Percentiles rank a stretch among this genome's conserved stretches.
Evolutionary conservation across 1,284 basidiomycete genomes (phyloP).

Genomic region (Farysia itapuensis): DNA sequence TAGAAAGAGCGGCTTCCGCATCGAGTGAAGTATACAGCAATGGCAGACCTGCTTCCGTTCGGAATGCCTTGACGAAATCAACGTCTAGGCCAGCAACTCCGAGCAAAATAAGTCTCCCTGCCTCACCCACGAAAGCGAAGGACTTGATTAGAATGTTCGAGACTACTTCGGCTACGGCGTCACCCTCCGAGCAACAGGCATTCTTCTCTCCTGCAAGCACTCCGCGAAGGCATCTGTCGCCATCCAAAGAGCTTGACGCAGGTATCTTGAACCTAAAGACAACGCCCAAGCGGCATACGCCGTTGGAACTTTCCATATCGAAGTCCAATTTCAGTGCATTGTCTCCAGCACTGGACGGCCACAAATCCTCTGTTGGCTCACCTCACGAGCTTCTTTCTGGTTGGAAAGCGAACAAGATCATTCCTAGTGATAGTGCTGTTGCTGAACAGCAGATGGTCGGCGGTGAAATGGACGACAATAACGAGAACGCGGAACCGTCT

Average conservation of each 20-base stretch:
- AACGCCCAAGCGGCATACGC: conserved; percentile 13
- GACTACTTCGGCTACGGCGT: conserved; percentile 17
- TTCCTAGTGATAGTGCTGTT: background rate
- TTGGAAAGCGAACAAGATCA: no score
- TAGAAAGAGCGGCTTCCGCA: no score
- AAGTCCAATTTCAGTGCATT: conserved; percentile 18
- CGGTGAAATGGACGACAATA: no score
- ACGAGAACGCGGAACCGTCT: no score
- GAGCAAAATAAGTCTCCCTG: conserved; percentile 17
- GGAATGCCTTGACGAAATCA: background rate
- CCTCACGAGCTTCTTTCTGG: no score
- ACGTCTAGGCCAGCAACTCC: conserved; percentile 1
- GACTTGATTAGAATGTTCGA: conserved; percentile 49
- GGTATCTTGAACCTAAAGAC: conserved; percentile 7
- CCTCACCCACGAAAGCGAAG: conserved; percentile 44
- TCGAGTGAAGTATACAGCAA: no score
- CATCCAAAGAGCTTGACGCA: conserved; percentile 6
- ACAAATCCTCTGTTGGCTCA: no score
- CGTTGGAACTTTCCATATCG: conserved; percentile 16
- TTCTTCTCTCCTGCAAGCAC: conserved; percentile 8
- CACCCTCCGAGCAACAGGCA: conserved; percentile 14
- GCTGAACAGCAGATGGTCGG: no score
- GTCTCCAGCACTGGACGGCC: background rate
- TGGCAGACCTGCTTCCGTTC: no score
- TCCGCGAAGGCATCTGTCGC: conserved; percentile 12